These are phyloP conservation scores for Cicer cuneatum DNA, from an alignment of 306 rosid genomes.

Conservation along the genomic window DNA sequence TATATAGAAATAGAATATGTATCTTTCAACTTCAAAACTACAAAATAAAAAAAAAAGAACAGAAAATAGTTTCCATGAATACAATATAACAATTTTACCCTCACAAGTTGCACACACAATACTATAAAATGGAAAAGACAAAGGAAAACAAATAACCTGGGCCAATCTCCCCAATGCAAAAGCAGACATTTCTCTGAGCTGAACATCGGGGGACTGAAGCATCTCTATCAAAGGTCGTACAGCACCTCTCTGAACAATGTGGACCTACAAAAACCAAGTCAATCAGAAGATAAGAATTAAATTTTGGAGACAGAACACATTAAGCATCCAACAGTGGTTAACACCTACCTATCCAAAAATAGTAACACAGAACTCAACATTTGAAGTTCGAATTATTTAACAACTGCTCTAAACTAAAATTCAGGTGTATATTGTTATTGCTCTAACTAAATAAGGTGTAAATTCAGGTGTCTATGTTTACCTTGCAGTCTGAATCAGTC, in stretches of 20 bases:
- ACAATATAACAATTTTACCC: constrained; percentile 1
- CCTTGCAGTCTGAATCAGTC: constrained; percentile 99
- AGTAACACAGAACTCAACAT: constrained; percentile 19
- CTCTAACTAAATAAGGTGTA: too few relatives aligned
- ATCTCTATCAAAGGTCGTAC: constrained; percentile 93
- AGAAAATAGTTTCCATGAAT: constrained; percentile 9
- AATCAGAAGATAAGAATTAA: constrained; percentile 18
- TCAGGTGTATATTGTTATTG: not conserved
- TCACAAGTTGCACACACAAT: constrained; percentile 19
- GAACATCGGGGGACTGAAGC: constrained; percentile 96
- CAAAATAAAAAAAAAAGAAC: not conserved
- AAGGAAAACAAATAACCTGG: constrained; percentile 61
- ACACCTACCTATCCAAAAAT: constrained; percentile 18
- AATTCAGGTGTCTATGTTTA: constrained; percentile 31
- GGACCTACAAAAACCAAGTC: constrained; percentile 65
- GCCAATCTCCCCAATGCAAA: constrained; percentile 99
- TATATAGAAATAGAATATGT: not conserved
- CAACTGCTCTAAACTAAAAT: constrained; percentile 21
- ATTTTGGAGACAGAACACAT: constrained; percentile 1
- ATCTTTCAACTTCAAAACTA: constrained; percentile 31
- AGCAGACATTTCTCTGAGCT: constrained; percentile 97
- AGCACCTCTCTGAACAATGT: constrained; percentile 99
- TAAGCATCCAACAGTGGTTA: constrained; percentile 38
- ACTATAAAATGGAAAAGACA: constrained; percentile 16
- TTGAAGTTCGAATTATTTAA: constrained; percentile 17